Percentiles rank a stretch among this genome's conserved stretches.
phyloP scores from a whole-genome alignment of 495 filamentous ascomycete species.

The Penicillium steckii region DNA sequence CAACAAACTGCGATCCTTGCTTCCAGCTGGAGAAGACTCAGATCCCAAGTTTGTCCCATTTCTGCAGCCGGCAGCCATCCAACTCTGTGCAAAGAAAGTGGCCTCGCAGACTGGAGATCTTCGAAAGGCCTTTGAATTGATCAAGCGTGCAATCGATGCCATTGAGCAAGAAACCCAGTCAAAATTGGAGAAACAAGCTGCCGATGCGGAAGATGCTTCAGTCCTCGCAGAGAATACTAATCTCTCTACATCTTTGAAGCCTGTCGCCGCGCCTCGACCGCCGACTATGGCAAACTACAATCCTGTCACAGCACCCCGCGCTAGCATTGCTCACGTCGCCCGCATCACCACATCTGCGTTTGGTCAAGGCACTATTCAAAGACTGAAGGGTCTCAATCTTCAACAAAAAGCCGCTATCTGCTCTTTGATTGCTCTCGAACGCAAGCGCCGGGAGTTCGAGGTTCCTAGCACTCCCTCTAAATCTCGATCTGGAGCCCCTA shows the following conservation, averaged over 20 bases:
- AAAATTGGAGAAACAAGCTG: constrained; percentile 39
- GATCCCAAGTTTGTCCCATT: constrained; percentile 72
- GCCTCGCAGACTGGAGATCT: constrained; percentile 91
- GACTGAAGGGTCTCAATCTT: constrained; percentile 82
- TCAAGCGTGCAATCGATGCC: constrained; percentile 83
- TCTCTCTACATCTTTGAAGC: constrained; percentile 56
- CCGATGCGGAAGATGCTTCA: constrained; percentile 42
- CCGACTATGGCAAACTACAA: constrained; percentile 57
- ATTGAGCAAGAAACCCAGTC: constrained; percentile 76
- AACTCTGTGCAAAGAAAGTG: constrained; percentile 91
- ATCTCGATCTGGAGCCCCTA: constrained; percentile 57
- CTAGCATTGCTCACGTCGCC: constrained; percentile 85
- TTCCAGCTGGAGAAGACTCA: constrained; percentile 46
- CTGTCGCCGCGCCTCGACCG: constrained; percentile 18
- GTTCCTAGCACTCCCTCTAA: constrained; percentile 58
- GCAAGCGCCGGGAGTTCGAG: constrained; percentile 39
- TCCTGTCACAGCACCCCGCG: constrained; percentile 77
- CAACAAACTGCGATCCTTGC: constrained; percentile 72
- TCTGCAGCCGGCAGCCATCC: constrained; percentile 88
- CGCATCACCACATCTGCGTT: constrained; percentile 84
- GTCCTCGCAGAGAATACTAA: constrained; percentile 70
- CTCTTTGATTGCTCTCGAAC: constrained; percentile 78
- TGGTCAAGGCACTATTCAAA: constrained; percentile 76
- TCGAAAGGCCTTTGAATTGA: constrained; percentile 92
- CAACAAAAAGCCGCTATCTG: constrained; percentile 97